These are phyloP conservation scores for Leptographium lundbergii DNA, from an alignment of 2,329 filamentous ascomycete species.

Conservation along the genomic window DNA sequence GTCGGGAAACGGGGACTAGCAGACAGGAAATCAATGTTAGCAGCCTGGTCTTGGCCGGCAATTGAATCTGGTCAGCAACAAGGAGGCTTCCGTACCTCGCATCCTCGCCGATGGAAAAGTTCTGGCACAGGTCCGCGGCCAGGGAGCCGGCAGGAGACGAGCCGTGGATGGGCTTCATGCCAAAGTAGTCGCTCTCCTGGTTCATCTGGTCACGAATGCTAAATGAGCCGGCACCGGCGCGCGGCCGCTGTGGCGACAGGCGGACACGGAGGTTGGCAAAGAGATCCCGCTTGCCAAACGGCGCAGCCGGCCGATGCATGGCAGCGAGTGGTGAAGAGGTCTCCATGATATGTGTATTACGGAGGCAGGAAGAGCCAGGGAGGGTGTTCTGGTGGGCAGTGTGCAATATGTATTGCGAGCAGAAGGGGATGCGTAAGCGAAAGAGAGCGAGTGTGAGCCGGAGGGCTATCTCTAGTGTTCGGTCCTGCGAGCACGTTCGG, in stretches of 20 bases:
- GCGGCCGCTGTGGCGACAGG: conserved; percentile 38
- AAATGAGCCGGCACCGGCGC: conserved; percentile 36
- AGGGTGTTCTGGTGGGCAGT: neutral
- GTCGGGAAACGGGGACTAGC: conserved; percentile 68
- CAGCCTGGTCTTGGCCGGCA: neutral
- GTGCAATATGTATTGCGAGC: neutral
- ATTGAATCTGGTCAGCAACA: neutral
- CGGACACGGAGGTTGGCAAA: conserved; percentile 36
- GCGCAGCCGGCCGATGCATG: conserved; percentile 64
- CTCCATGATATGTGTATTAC: conserved; percentile 51
- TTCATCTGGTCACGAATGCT: conserved; percentile 63
- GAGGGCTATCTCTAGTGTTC: conserved; percentile 2
- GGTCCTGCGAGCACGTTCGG: conserved; percentile 6
- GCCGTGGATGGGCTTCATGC: conserved; percentile 60
- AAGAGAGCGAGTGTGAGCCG: neutral
- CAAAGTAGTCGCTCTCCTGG: conserved; percentile 60
- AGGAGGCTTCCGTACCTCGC: conserved; percentile 50
- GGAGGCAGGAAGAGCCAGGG: neutral
- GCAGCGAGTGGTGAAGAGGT: conserved; percentile 88
- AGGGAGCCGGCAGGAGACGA: conserved; percentile 87
- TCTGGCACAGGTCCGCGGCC: conserved; percentile 88
- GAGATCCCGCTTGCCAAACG: conserved; percentile 46
- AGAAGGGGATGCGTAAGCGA: neutral
- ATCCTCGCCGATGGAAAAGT: conserved; percentile 81
- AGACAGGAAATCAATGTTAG: neutral